Evolutionary conservation across 441 rosid genomes (phyloP), one percentile per base, ranked within the genome.

Genomic region (Croton laevigatus): DNA sequence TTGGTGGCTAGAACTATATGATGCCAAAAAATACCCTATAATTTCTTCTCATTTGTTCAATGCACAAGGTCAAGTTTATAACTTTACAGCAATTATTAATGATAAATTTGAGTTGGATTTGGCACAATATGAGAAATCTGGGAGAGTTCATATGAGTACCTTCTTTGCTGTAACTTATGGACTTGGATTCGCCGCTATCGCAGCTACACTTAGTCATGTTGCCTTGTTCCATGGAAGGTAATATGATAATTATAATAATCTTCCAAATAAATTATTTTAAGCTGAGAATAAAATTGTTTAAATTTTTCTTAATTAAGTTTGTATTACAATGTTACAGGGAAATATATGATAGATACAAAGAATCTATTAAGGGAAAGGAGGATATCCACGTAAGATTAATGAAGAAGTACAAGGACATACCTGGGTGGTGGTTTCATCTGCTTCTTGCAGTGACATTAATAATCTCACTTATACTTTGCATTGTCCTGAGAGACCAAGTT

Each of bases 211-310:
- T 14, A 23, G 76, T 66, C 83, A 76, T 48, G 80, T 76, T 14
- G 72, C 70, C 55, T 72, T 83, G 71, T 83, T 83, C 62, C 59
- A 81, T 66, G 85, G 87, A 75, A 77, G 82, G 87, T 83, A 78
- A 44, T 37, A 34, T 46, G 22, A 20, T 22, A 36, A 78, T 51
- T 37, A 44, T 46, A 36, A 20, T 22, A 36, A 20, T 22, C 9
- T 22, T 54, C 34, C 20, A 11, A 16, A 51, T 6, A 8, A 7
- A 51, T 49, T 1, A 14, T 14, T 12, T 48, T 48, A 48, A 13
- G 32, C 32, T 27, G 1, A 27, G 32, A 27, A 27, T 27, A 27
- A 27, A 27, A 27, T 27, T 27, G 32, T 27, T 27, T 27, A 27
- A 1, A 27, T 27, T 27, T 27, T 27, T 27, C 1, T 22, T 54